Conservation (phyloP, 164 flowering plant genomes). For the Tetrastigma voinierianum region DNA sequence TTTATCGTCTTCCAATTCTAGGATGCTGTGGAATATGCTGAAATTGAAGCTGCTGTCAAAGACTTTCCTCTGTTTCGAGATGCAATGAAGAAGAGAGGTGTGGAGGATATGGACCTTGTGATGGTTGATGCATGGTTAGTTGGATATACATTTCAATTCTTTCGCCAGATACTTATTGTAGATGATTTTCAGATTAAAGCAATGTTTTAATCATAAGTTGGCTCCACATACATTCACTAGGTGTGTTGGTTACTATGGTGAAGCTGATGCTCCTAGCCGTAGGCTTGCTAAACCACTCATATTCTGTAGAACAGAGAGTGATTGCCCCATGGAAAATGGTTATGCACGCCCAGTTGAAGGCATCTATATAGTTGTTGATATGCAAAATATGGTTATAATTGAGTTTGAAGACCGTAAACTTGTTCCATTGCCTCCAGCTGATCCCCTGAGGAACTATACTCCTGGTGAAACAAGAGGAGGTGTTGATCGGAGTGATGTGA, state of each 20-base stretch:
- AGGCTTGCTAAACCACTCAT: constrained; percentile 92
- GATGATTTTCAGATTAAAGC: background rate
- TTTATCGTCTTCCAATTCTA: constrained; percentile 17
- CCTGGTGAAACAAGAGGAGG: constrained; percentile 88
- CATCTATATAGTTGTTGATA: constrained; percentile 75
- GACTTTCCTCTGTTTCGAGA: constrained; percentile 80
- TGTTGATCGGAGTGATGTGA: constrained; percentile 87
- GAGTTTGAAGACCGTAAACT: constrained; percentile 92
- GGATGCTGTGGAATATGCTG: constrained; percentile 96
- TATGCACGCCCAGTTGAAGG: constrained; percentile 97
- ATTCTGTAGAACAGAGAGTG: constrained; percentile 95
- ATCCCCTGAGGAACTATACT: constrained; percentile 88
- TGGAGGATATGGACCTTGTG: constrained; percentile 94
- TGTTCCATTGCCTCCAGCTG: constrained; percentile 91
- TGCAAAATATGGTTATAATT: constrained; percentile 85
- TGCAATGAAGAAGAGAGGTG: constrained; percentile 92
- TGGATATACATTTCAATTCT: background rate
- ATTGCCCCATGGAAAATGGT: constrained; percentile 95
- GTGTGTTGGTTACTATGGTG: constrained; percentile 89
- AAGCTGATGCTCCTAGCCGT: constrained; percentile 82
- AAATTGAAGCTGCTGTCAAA: constrained; percentile 92
- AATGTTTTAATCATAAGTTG: background rate
- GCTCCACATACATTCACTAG: constrained; percentile 29
- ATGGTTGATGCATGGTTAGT: constrained; percentile 95
- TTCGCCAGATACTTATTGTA: background rate